Conservation (phyloP, 2,329 filamentous ascomycete genomes). For the Penicillium sp. region DNA sequence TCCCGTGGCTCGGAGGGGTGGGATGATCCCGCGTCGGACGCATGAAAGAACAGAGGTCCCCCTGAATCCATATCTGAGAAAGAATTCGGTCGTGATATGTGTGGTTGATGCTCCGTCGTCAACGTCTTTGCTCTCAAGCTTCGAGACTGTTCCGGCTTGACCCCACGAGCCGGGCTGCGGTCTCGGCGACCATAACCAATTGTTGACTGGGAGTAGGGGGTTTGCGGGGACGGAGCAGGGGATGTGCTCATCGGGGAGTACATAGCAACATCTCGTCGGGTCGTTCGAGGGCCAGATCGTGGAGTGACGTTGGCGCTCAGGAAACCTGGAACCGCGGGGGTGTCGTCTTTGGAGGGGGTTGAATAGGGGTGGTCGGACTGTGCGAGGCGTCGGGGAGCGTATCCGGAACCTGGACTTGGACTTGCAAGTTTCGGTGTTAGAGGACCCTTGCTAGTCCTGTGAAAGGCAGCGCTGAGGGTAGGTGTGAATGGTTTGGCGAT, state of each 20-base stretch:
- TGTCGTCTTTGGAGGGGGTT: slow-evolving; percentile 45
- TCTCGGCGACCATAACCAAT: slow-evolving; percentile 31
- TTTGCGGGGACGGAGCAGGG: slow-evolving; percentile 28
- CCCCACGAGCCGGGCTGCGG: slow-evolving; percentile 35
- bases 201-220: slow-evolving; percentile 28
- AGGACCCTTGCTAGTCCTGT: slow-evolving; percentile 54
- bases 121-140: slow-evolving; percentile 38
- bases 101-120: slow-evolving; percentile 34
- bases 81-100: slow-evolving; percentile 32
- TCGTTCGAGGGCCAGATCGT: slow-evolving; percentile 69
- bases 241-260: slow-evolving; percentile 60
- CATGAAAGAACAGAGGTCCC: slow-evolving; percentile 81
- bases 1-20: slow-evolving; percentile 39
- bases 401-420: slow-evolving; percentile 26
- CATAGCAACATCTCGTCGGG: slow-evolving; percentile 64
- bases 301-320: slow-evolving; percentile 71
- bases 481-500: slow-evolving; percentile 62
- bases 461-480: slow-evolving; percentile 60
- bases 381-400: slow-evolving; percentile 34
- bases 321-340: slow-evolving; percentile 53
- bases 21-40: slow-evolving; percentile 65
- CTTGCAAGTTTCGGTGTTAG: slow-evolving; percentile 58
- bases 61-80: slow-evolving; percentile 35
- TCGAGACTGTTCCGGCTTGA: slow-evolving; percentile 31
- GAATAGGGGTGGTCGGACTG: slow-evolving; percentile 34